A percentile compares a stretch with the other conserved stretches of the same genome.
Conservation (phyloP, 441 rosid species). For the Croton setiger region DNA sequence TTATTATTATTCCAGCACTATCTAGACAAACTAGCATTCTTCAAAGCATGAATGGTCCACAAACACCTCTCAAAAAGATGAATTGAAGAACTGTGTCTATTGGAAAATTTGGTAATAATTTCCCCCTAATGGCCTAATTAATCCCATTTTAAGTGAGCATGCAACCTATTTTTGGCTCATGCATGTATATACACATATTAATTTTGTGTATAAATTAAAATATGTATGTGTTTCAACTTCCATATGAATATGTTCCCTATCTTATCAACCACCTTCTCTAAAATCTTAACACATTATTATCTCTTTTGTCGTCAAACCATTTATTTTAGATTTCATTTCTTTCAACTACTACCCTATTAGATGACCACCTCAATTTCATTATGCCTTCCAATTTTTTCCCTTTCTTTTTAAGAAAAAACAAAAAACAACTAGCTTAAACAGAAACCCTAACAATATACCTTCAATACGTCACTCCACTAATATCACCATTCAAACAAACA, state of each 20-base stretch:
- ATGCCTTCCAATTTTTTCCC: too few relatives aligned
- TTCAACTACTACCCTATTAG: too few relatives aligned
- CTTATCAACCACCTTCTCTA: slow-evolving; percentile 37
- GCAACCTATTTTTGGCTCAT: slow-evolving; percentile 42
- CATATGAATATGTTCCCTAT: slow-evolving; percentile 96
- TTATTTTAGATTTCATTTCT: background rate
- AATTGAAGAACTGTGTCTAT: slow-evolving; percentile 29
- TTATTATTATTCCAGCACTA: slow-evolving; percentile 44
- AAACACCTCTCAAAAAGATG: background rate
- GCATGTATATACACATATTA: slow-evolving; percentile 27
- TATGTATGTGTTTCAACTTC: slow-evolving; percentile 50
- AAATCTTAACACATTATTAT: slow-evolving; percentile 25
- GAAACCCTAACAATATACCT: too few relatives aligned
- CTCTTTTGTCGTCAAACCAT: slow-evolving; percentile 4
- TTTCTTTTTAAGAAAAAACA: too few relatives aligned
- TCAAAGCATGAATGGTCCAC: slow-evolving; percentile 61
- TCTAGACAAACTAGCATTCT: slow-evolving; percentile 50
- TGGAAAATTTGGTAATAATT: slow-evolving; percentile 37
- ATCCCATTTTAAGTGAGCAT: slow-evolving; percentile 29
- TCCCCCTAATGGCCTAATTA: slow-evolving; percentile 19
- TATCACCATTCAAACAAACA: too few relatives aligned
- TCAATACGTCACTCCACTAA: too few relatives aligned
- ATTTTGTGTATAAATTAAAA: background rate
- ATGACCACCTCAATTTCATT: too few relatives aligned
- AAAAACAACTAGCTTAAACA: too few relatives aligned